phyloP scores from a whole-genome alignment of 2,329 filamentous ascomycete species.

The Raffaelea ambrosiae region DNA sequence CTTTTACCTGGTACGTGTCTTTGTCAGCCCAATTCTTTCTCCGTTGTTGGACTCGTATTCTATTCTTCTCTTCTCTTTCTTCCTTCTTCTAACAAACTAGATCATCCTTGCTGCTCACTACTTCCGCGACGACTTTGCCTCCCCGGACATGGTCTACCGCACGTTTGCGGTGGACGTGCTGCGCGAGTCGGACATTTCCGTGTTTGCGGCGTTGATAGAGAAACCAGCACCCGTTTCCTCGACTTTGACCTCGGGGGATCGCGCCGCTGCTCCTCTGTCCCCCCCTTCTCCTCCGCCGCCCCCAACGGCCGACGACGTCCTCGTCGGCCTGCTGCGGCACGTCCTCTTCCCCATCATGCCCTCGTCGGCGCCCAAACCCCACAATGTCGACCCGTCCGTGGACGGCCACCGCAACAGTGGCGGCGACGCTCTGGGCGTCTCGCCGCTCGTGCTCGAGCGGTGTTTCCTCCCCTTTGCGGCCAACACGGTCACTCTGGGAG shows the following conservation, averaged over 20 bases:
- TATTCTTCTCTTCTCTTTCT: not conserved
- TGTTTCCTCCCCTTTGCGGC: conserved; percentile 61
- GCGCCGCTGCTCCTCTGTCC: not conserved
- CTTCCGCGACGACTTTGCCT: conserved; percentile 30
- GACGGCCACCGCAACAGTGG: conserved; percentile 26
- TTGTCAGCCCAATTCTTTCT: no score
- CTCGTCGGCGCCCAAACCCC: conserved; percentile 31
- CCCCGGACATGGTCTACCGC: conserved; percentile 48
- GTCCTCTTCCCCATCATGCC: conserved; percentile 37
- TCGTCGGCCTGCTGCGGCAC: conserved; percentile 36
- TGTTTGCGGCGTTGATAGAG: conserved; percentile 49
- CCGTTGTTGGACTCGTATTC: not conserved
- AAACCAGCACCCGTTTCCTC: not conserved
- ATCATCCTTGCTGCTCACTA: conserved; percentile 38
- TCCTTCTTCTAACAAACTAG: conserved; percentile 11
- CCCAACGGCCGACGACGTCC: conserved; percentile 20
- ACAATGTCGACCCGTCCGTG: conserved; percentile 26
- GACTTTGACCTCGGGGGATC: conserved; percentile 17
- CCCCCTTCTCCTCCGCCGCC: conserved; percentile 14
- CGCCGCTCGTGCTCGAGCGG: conserved; percentile 36
- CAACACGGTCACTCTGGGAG: conserved; percentile 47
- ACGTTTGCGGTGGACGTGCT: conserved; percentile 46
- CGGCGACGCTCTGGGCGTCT: no score
- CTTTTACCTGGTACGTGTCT: conserved; percentile 41
- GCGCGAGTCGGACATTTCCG: conserved; percentile 46